phyloP scores from a whole-genome alignment of 768 basidiomycete species.

The Holtermanniella nyarrowii region DNA sequence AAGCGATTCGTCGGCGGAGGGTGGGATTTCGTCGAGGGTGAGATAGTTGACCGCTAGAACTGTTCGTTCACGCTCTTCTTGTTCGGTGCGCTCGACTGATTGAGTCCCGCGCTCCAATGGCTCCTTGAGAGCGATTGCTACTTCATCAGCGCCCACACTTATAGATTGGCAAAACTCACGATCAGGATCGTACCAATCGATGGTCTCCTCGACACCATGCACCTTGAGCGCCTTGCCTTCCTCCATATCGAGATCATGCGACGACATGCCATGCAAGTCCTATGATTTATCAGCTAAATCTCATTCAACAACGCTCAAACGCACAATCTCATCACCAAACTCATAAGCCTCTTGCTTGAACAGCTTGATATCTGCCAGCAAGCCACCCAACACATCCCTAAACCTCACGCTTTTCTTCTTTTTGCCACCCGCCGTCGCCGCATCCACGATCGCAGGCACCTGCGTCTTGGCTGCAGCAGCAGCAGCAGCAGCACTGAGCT shows the following conservation, averaged over 20 bases:
- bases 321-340: slow-evolving; percentile 19
- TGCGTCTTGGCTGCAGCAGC: background rate
- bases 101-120: slow-evolving; percentile 1
- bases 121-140: background rate
- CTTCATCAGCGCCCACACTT: slow-evolving; percentile 10
- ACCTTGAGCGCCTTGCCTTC: slow-evolving; percentile 15
- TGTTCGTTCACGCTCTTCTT: slow-evolving; percentile 22
- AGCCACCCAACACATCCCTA: slow-evolving; percentile 17
- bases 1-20: background rate
- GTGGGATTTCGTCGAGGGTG: background rate
- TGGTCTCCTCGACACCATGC: slow-evolving; percentile 8
- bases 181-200: slow-evolving; percentile 29
- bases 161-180: slow-evolving; percentile 9
- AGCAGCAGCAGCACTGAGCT: slow-evolving; percentile 7
- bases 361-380: slow-evolving; percentile 11
- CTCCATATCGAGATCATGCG: slow-evolving; percentile 15
- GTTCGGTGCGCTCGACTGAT: slow-evolving; percentile 12
- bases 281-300: slow-evolving; percentile 2
- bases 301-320: slow-evolving; percentile 3
- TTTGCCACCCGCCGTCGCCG: background rate
- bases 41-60: slow-evolving; percentile 15
- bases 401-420: slow-evolving; percentile 25
- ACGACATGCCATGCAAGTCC: slow-evolving; percentile 12
- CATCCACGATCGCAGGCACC: background rate
- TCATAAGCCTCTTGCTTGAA: slow-evolving; percentile 24